A percentile compares a stretch with the other conserved stretches of the same genome.
Evolutionary conservation across 169 alveolate genomes (phyloP).

Genomic region (Plasmodium fragile): DNA sequence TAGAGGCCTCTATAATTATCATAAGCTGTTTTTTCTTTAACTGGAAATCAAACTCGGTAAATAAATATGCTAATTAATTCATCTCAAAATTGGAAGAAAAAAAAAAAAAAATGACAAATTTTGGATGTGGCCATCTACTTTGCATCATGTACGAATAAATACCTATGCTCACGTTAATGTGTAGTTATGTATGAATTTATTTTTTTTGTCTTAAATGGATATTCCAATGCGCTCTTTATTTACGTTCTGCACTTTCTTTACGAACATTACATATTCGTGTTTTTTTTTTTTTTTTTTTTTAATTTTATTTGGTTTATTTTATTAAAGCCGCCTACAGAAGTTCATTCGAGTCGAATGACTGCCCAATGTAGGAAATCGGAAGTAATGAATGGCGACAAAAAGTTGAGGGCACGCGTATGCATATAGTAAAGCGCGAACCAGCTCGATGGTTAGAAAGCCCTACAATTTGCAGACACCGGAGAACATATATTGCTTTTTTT

Average conservation of each 20-base stretch:
- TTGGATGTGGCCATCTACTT: neutral
- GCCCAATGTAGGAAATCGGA: neutral
- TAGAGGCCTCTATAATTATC: neutral
- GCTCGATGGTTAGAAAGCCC: neutral
- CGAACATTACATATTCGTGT: neutral
- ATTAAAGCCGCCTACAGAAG: neutral
- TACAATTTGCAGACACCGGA: neutral
- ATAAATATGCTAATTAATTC: slow-evolving; percentile 1
- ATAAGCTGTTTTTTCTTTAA: neutral
- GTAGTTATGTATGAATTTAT: neutral
- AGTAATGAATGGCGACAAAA: neutral
- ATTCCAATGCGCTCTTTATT: neutral
- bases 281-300: neutral
- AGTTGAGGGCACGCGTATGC: neutral
- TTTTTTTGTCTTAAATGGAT: neutral
- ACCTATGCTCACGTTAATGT: neutral
- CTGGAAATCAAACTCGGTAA: neutral
- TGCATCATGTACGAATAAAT: slow-evolving; percentile 1
- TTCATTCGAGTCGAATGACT: neutral
- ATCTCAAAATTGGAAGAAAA: neutral
- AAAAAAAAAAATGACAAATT: neutral
- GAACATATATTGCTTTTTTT: neutral
- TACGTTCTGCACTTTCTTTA: neutral
- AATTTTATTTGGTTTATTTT: slow-evolving; percentile 3
- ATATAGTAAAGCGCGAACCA: neutral